Base-by-base conservation (phyloP, 1,284 basidiomycete genomes). In the Irpex sp. region DNA sequence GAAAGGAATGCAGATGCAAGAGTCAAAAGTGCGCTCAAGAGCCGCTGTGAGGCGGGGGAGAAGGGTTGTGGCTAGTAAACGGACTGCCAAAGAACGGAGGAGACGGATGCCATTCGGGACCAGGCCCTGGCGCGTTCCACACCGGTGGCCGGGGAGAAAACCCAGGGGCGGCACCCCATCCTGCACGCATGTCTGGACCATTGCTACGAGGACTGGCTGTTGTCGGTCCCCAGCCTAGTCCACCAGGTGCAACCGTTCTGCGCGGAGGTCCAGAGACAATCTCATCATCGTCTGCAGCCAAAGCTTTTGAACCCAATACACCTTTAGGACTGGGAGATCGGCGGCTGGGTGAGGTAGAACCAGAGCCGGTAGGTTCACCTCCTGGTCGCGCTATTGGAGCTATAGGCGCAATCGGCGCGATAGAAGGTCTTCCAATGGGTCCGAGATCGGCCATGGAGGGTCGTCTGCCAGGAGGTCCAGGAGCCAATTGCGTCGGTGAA, bases 201-300 rank as follows among this genome's bases (percentile, higher is more conserved):
- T 62, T 67, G 5, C 67, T 69, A 8, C 81, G 77, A 15, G 85
- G 82, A 62, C 79, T 83, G 31, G 80, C 68, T 36, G 76, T 74
- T 5, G 77, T 76, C 82, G 83, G 83, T 0, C 74, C 79, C 62
- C 79, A 79, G n/a, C 80, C 79, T 8, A 80, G 76, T 9, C 75
- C 73, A 34, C 78, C 76, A 44, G 81, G 77, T 40, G 75, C 69
- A 66, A 75, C 75, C 17, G 78, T 73, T 48, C 85, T 75, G 49
- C 84, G 77, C 17, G 78, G 77, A 7, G 79, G 76, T 11, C 80
- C 79, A 13, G 78, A 73, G 11, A 92, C 82, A n/a, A 92, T 87
- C 69, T 92, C 91, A 71, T 92, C 91, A 66, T 91, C 90, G 62
- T 91, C 89, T 5, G 88, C 83, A 3, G 85, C 83, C 48, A 92